Evolutionary conservation across 1,139 yeast genomes (phyloP).

Genomic region (Diutina neorugosa): DNA sequence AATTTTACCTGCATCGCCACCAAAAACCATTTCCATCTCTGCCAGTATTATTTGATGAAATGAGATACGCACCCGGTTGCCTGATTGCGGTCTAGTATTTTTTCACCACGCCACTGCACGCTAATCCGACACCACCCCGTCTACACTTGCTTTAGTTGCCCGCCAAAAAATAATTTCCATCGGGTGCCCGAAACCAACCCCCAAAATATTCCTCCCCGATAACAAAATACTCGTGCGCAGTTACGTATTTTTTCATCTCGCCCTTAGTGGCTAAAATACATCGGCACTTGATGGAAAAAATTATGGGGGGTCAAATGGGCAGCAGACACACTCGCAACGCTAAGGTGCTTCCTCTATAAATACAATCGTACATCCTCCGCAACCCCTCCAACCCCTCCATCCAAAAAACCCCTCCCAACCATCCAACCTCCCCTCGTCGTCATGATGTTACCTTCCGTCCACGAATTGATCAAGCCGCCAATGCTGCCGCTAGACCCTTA

Average conservation of each 20-base stretch:
- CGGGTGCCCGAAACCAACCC: too few species aligned
- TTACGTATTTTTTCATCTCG: neutral
- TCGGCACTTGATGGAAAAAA: neutral
- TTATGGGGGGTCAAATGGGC: neutral
- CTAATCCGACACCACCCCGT: neutral
- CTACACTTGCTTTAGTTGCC: too few species aligned
- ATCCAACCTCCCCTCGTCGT: neutral
- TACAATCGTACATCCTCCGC: neutral
- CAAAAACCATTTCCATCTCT: neutral
- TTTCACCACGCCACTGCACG: neutral
- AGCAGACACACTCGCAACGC: neutral
- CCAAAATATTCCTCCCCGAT: neutral
- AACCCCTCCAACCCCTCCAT: too few species aligned
- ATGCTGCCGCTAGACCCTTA: slow-evolving; percentile 4
- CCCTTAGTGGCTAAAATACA: neutral
- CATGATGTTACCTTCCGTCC: slow-evolving; percentile 3
- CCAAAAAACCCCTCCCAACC: too few species aligned
- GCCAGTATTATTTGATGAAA: too few species aligned
- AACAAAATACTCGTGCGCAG: neutral
- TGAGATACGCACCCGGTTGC: neutral
- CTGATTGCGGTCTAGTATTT: neutral
- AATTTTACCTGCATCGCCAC: neutral
- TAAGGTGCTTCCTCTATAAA: neutral
- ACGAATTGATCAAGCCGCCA: slow-evolving; percentile 4
- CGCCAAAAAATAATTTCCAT: too few species aligned